phyloP scores from a whole-genome alignment of 257 asterid species.

The Ballota nigra region DNA sequence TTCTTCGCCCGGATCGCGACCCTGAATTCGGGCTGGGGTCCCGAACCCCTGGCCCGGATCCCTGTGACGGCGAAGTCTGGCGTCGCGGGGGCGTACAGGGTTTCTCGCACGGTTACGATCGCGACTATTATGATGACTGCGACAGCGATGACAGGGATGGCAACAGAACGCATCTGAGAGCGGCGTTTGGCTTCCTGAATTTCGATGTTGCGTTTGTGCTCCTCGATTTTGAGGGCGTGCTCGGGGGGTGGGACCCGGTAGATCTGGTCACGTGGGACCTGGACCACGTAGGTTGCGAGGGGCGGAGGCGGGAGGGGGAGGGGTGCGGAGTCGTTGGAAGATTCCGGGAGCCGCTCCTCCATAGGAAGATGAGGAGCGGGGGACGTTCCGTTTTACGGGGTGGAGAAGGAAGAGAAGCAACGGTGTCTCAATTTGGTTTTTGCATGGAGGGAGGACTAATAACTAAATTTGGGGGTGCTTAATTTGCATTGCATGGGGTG shows the following conservation, averaged over 20 bases:
- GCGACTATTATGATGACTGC: conserved; percentile 18
- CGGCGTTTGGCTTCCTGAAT: background rate
- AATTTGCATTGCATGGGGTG: background rate
- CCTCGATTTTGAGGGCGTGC: conserved; percentile 53
- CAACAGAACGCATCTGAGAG: too few species aligned
- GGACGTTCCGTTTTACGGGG: conserved; percentile 9
- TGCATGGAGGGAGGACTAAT: background rate
- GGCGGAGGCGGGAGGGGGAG: conserved; percentile 12
- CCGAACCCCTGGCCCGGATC: conserved; percentile 28
- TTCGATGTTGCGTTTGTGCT: conserved; percentile 21
- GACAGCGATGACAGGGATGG: conserved; percentile 16
- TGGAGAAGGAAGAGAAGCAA: background rate
- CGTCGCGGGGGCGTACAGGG: conserved; percentile 40
- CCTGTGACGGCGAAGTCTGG: conserved; percentile 42
- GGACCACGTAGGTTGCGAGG: conserved; percentile 59
- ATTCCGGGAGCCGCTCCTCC: conserved; percentile 66
- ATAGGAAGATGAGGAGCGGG: conserved; percentile 59
- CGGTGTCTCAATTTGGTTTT: conserved; percentile 7
- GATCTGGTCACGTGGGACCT: conserved; percentile 68
- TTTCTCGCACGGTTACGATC: conserved; percentile 17
- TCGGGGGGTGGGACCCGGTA: conserved; percentile 84
- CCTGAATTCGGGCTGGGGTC: conserved; percentile 18
- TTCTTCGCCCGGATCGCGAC: conserved; percentile 32
- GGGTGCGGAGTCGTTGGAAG: conserved; percentile 18
- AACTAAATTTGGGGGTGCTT: conserved; percentile 18